Evolutionary conservation across 352 stramenopile species (phyloP).

Genomic region (Phytophthora pini): DNA sequence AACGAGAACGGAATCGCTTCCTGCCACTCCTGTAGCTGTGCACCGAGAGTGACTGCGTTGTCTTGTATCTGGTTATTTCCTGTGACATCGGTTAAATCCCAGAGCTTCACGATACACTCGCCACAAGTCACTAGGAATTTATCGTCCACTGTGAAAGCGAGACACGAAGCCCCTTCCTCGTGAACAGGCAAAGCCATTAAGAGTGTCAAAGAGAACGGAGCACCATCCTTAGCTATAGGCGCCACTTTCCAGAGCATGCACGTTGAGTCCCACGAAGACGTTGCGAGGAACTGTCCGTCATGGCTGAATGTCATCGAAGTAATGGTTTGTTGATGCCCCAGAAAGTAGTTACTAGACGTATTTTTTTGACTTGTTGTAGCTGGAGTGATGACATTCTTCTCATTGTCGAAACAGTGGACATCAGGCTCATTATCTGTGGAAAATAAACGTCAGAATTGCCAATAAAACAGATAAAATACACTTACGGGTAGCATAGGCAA

Average conservation of each 20-base stretch:
- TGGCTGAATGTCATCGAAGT: constrained; percentile 52
- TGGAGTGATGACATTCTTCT: constrained; percentile 10
- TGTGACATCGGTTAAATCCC: constrained; percentile 32
- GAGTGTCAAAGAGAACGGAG: constrained; percentile 22
- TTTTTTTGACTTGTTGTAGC: neutral
- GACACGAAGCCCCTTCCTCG: constrained; percentile 37
- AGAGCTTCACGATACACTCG: constrained; percentile 55
- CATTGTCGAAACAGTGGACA: constrained; percentile 22
- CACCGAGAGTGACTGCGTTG: neutral
- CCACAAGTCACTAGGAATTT: constrained; percentile 49
- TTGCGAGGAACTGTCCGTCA: constrained; percentile 43
- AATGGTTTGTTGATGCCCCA: constrained; percentile 64
- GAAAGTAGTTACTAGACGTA: constrained; percentile 21
- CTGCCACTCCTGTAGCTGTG: constrained; percentile 42
- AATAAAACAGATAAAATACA: neutral
- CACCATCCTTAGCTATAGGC: neutral
- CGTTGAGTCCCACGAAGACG: constrained; percentile 65
- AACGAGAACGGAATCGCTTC: constrained; percentile 45
- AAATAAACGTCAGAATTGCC: neutral
- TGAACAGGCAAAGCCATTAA: constrained; percentile 51
- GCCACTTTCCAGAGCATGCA: constrained; percentile 62
- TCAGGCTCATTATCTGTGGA: constrained; percentile 31
- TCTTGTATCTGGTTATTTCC: neutral
- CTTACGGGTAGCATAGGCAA: constrained; percentile 57
- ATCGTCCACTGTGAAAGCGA: constrained; percentile 50